phyloP scores from a whole-genome alignment of 2,329 filamentous ascomycete genomes.

The Xylariaceae sp. region DNA sequence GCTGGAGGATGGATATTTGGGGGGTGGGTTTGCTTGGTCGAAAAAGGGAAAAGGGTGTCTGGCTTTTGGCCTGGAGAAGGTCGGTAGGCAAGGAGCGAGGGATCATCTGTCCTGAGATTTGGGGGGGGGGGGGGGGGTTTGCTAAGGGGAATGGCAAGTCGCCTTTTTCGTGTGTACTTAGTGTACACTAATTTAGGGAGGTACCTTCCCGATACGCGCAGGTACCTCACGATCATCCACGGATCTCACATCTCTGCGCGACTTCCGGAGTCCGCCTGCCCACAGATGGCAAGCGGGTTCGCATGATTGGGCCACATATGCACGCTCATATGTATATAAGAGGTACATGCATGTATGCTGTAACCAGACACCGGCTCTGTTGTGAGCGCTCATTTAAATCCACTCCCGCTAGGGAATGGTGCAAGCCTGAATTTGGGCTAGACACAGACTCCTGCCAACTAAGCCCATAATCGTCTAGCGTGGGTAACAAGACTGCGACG shows the following conservation, averaged over 20 bases:
- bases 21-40: conserved; percentile 17
- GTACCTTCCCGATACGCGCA: background rate
- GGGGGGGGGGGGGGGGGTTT: conserved; percentile 10
- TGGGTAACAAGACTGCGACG: background rate
- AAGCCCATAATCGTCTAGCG: background rate
- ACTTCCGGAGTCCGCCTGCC: too few relatives aligned
- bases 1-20: background rate
- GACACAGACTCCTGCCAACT: background rate
- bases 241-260: too few relatives aligned
- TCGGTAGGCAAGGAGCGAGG: conserved; percentile 2
- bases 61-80: conserved; percentile 9
- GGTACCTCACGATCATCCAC: background rate
- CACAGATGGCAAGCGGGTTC: background rate
- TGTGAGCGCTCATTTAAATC: background rate
- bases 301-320: background rate
- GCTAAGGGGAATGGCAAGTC: background rate
- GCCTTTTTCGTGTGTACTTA: background rate
- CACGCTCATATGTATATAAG: background rate
- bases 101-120: conserved; percentile 5
- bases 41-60: conserved; percentile 22
- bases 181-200: background rate
- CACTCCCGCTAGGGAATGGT: background rate
- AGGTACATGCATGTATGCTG: background rate
- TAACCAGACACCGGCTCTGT: background rate
- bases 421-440: background rate